These are phyloP conservation scores for Trichoderma lentiforme DNA, from an alignment of 2,329 filamentous ascomycete species.

Conservation along the genomic window DNA sequence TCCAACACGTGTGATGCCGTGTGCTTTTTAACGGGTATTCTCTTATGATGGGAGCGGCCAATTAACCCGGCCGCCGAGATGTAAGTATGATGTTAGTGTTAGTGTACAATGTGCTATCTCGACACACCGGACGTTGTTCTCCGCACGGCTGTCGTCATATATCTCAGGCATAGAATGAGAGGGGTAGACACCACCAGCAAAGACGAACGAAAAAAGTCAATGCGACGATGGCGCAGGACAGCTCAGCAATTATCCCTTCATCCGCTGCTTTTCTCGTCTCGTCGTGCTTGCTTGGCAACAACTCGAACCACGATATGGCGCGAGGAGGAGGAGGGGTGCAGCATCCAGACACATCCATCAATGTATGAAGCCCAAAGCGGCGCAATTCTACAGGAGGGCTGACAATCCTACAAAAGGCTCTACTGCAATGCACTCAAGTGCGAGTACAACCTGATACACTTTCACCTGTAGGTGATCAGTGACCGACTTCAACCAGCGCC, in stretches of 20 bases:
- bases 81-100: neutral
- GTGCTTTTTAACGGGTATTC: neutral
- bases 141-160: slow-evolving; percentile 9
- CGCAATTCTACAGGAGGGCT: neutral
- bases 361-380: neutral
- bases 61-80: neutral
- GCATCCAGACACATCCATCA: neutral
- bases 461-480: neutral
- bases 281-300: neutral
- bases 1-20: neutral
- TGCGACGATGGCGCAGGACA: neutral
- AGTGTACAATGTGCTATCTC: neutral
- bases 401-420: neutral
- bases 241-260: neutral
- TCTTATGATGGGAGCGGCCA: neutral
- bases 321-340: neutral
- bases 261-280: neutral
- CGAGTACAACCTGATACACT: neutral
- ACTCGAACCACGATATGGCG: neutral
- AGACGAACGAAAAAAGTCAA: neutral
- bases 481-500: neutral
- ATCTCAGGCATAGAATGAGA: slow-evolving; percentile 1
- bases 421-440: neutral
- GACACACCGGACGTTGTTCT: slow-evolving; percentile 1
- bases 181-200: slow-evolving; percentile 1